Base-by-base conservation (phyloP, 2,329 filamentous ascomycete genomes). In the Xylaria digitata region DNA sequence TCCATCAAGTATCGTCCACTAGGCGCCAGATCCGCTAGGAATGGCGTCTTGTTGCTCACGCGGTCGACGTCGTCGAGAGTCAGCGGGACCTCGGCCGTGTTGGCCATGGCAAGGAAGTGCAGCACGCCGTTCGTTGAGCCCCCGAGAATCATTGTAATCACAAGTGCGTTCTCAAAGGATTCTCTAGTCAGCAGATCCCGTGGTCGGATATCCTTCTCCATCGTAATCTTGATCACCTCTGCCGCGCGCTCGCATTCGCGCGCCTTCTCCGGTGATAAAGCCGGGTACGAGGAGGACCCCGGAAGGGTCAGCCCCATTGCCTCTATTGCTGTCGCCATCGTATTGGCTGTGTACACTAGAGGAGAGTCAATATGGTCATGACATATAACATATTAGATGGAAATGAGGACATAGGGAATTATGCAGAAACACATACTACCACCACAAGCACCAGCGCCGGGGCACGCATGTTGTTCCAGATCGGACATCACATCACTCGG, bases 141-240 rank as follows among this genome's bases (percentile, higher is more conserved):
- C 60, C 94, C 94, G n/a, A 97, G 85, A 2, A 92, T 90, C 92
- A 96, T 97, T 78, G 93, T 96, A 79, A 97, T 88, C 1, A 95
- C 91, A 21, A 97, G 84, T 0, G 94, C 94, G 76, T 97, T 97
- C 78, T 97, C 92, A 68, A 97, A 95, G 0, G 92, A 88, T 0
- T 86, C 86, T 70, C 91, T 92, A 3, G 92, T 96, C 73, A 97
- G 83, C 37, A 97, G 86, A 74, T 96, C 91, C 21, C 90, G 86
- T 0, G 94, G 93, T 0, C 89, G 90, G 71, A 97, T 94, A 79
- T 96, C 90, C 77, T 87, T 89, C 76, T 92, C 90, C 88, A 97
- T 91, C 76, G 92, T 94, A 11, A 87, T 83, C 70, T 87, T 88
- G 80, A 97, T 96, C 32, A 90, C 90, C 40, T 92, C 88, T 4